Conservation (phyloP, 2,329 filamentous ascomycete genomes). For the Colletotrichum phormii region DNA sequence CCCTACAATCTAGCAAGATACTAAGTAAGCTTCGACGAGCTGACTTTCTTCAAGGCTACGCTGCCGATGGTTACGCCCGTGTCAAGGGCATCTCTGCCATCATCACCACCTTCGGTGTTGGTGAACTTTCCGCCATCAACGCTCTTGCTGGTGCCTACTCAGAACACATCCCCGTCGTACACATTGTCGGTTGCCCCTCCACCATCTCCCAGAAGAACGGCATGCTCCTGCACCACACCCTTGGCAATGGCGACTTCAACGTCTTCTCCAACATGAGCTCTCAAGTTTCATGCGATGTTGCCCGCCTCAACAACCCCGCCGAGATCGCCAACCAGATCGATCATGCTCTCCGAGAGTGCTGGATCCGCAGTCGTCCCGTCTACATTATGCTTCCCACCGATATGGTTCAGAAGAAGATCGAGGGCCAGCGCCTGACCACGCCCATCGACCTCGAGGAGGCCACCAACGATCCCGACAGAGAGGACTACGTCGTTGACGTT, state of each 20-base stretch:
- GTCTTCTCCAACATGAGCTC: conserved; percentile 85
- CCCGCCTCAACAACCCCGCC: conserved; percentile 75
- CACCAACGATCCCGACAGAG: conserved; percentile 75
- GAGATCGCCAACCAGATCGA: conserved; percentile 83
- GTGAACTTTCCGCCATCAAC: conserved; percentile 79
- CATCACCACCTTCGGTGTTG: conserved; percentile 82
- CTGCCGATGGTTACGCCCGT: conserved; percentile 83
- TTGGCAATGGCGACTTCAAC: conserved; percentile 83
- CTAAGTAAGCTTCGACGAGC: not conserved
- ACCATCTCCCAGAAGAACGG: conserved; percentile 60
- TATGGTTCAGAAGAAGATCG: conserved; percentile 80
- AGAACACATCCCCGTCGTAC: conserved; percentile 78
- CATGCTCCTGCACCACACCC: conserved; percentile 73
- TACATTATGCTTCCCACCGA: conserved; percentile 88
- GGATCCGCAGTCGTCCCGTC: conserved; percentile 79
- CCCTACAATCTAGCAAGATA: conserved; percentile 27
- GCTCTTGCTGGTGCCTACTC: conserved; percentile 80
- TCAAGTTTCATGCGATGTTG: conserved; percentile 76
- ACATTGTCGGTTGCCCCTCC: conserved; percentile 70
- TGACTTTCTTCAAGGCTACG: conserved; percentile 66
- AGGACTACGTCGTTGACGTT: conserved; percentile 86
- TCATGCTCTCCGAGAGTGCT: conserved; percentile 80
- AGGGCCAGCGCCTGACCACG: conserved; percentile 77
- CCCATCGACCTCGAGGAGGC: conserved; percentile 76
- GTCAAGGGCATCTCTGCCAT: conserved; percentile 77